Base-by-base conservation (phyloP, 495 filamentous ascomycete species). In the Eremomyces bilateralis region DNA sequence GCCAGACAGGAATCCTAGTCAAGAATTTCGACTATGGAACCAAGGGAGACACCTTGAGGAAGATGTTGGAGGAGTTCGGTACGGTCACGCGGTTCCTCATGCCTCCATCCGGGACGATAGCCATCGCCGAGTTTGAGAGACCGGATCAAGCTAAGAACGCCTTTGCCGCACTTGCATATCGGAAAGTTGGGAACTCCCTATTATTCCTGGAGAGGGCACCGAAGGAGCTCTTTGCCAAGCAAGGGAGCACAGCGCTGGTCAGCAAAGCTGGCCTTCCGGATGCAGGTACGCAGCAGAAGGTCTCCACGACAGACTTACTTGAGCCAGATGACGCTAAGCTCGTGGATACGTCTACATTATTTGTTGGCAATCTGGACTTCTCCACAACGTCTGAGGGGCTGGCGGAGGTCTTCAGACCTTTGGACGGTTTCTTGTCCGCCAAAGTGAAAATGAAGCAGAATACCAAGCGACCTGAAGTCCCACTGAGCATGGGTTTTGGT, bases 201-300 rank as follows among this genome's bases (percentile, higher is more conserved):
- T 57, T 99, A 15, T 94, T 90, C 49, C 61, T 99, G 19, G 88
- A 99, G 49, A 93, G 90, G 50, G 88, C 76, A 1, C 88, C 88
- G 4, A 80, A 76, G 51, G 67, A 77, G 40, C 49, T 97, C 19
- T 91, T 97, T 45, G 56, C 49, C 10, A 52, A 8, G 3, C 41
- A 39, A 11, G 21, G 15, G 13, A 13, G 18, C 8, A n/a, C 40
- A 18, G 45, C 40, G 58, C 57, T 33, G 4, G 16, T 27, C 12
- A n/a, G 36, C n/a, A 15, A 21, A n/a, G 21, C 33, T 16, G 31
- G 3, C 5, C 31, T 21, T 29, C 41, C 18, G 8, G 56, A 28
- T 57, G 56, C 29, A 2, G 41, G 35, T 19, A 20, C 25, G 6
- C 42, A 30, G 8, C 39, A 46, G 6, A 61, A 62, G 22, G 37